phyloP scores from a whole-genome alignment of 2,329 filamentous ascomycete genomes.

The Paraphoma sp. region DNA sequence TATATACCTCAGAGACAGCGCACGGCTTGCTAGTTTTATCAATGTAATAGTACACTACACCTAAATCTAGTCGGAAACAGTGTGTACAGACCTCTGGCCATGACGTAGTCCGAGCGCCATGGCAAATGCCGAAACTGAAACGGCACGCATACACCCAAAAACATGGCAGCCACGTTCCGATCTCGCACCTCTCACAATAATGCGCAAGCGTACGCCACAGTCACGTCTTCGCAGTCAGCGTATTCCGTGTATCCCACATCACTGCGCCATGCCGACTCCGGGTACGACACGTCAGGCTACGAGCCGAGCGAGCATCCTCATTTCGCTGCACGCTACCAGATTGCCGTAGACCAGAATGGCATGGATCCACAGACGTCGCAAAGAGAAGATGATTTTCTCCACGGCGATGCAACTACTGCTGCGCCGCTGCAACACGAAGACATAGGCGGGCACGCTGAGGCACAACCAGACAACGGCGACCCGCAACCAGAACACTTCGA shows the following conservation, averaged over 20 bases:
- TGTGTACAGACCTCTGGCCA: not conserved
- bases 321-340: constrained; percentile 1
- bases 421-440: constrained; percentile 8
- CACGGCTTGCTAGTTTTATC: too few species aligned
- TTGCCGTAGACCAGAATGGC: constrained; percentile 12
- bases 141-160: not conserved
- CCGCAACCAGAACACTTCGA: constrained; percentile 27
- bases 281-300: constrained; percentile 20
- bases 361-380: constrained; percentile 8
- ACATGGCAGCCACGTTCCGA: constrained; percentile 11
- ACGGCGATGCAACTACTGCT: not conserved
- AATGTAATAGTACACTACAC: too few species aligned
- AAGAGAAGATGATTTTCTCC: constrained; percentile 1
- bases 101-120: not conserved
- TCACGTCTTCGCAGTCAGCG: constrained; percentile 11
- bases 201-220: not conserved
- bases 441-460: not conserved
- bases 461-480: constrained; percentile 10
- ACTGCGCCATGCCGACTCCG: constrained; percentile 23
- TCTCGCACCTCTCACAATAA: constrained; percentile 4
- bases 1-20: too few species aligned
- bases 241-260: constrained; percentile 25
- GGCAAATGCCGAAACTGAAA: not conserved
- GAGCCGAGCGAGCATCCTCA: constrained; percentile 11
- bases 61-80: not conserved